phyloP scores from a whole-genome alignment of 148 eudicot genomes.

The Nepenthes mirabilis region DNA sequence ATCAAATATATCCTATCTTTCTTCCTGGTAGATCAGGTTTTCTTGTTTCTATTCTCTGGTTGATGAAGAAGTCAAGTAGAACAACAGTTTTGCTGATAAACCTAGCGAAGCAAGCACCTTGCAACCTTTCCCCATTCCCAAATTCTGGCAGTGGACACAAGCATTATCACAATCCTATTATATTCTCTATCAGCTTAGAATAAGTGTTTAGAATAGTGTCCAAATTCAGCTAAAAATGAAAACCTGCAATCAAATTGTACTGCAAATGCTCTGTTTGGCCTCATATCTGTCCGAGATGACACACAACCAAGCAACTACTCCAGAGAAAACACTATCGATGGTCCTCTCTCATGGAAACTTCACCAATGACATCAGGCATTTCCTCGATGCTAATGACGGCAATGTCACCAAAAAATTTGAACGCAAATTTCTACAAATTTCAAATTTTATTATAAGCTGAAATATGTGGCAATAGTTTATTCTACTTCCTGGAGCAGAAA shows the following conservation, averaged over 20 bases:
- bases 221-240: too few species aligned
- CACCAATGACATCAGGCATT: constrained; percentile 25
- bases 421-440: not conserved
- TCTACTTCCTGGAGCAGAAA: too few species aligned
- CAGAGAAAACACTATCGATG: constrained; percentile 30
- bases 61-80: too few species aligned
- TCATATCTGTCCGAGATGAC: constrained; percentile 16
- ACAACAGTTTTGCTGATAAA: constrained; percentile 20
- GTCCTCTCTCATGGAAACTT: constrained; percentile 30
- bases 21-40: too few species aligned
- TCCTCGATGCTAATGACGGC: constrained; percentile 17
- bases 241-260: constrained; percentile 62
- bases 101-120: constrained; percentile 37
- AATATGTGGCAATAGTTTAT: not conserved
- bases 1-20: too few species aligned
- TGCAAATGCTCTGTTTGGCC: constrained; percentile 22
- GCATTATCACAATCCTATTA: not conserved
- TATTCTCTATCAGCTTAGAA: not conserved
- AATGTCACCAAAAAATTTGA: not conserved
- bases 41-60: too few species aligned
- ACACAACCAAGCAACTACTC: constrained; percentile 33
- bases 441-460: too few species aligned
- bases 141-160: constrained; percentile 23
- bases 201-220: not conserved
- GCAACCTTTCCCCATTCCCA: constrained; percentile 40